Evolutionary conservation across 2,329 filamentous ascomycete species (phyloP).

Genomic region (Hypomyces rosellus): DNA sequence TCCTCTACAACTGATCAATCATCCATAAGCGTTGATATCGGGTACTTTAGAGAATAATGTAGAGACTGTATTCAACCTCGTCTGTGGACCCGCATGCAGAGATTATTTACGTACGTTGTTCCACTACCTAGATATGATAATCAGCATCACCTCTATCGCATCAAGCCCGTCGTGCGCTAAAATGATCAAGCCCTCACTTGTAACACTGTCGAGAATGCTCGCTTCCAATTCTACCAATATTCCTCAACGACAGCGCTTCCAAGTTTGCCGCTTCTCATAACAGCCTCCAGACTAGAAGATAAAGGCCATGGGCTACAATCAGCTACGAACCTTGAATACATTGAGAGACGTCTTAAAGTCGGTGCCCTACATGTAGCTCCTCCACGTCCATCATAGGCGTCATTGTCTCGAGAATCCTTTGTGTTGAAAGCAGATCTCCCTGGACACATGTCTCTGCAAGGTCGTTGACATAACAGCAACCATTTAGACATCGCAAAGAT

Average conservation of each 20-base stretch:
- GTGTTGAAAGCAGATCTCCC: slow-evolving; percentile 27
- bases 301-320: slow-evolving; percentile 24
- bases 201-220: slow-evolving; percentile 25
- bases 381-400: slow-evolving; percentile 12
- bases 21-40: slow-evolving; percentile 29
- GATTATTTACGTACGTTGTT: slow-evolving; percentile 26
- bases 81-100: slow-evolving; percentile 27
- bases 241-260: too few relatives aligned
- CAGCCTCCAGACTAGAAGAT: slow-evolving; percentile 11
- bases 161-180: slow-evolving; percentile 14
- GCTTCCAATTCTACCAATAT: slow-evolving; percentile 18
- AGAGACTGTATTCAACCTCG: slow-evolving; percentile 27
- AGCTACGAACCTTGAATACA: slow-evolving; percentile 25
- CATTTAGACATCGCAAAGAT: slow-evolving; percentile 39
- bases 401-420: slow-evolving; percentile 21
- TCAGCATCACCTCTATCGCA: slow-evolving; percentile 14
- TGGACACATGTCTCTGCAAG: slow-evolving; percentile 24
- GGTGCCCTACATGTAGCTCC: slow-evolving; percentile 16
- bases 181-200: slow-evolving; percentile 25
- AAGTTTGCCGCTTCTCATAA: slow-evolving; percentile 15
- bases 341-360: slow-evolving; percentile 24
- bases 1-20: slow-evolving; percentile 30
- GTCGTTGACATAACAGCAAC: slow-evolving; percentile 45
- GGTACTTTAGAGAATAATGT: slow-evolving; percentile 34
- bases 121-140: too few relatives aligned